phyloP scores from a whole-genome alignment of 2,329 filamentous ascomycete genomes.

The Aspergillus sp. region DNA sequence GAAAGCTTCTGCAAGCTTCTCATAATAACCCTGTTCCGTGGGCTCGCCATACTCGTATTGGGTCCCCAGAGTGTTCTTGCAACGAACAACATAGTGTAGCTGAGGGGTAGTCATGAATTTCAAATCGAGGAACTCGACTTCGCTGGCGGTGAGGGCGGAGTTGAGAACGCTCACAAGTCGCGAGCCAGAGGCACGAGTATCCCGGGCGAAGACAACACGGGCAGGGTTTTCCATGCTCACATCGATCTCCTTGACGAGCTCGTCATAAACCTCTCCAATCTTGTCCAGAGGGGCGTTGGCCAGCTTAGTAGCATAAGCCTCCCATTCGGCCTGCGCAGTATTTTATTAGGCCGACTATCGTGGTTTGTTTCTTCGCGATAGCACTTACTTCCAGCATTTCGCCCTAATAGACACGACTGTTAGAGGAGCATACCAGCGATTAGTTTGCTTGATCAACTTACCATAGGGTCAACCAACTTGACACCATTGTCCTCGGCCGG shows the following conservation, averaged over 20 bases:
- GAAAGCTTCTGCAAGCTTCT: slow-evolving; percentile 85
- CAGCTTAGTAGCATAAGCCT: slow-evolving; percentile 80
- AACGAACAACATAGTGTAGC: slow-evolving; percentile 92
- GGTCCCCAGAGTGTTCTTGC: slow-evolving; percentile 87
- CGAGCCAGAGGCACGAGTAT: slow-evolving; percentile 89
- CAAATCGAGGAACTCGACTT: slow-evolving; percentile 75
- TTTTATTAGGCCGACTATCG: not conserved
- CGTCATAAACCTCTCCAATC: slow-evolving; percentile 73
- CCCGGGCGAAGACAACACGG: slow-evolving; percentile 84
- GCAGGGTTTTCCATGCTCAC: slow-evolving; percentile 70
- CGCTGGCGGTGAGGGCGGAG: slow-evolving; percentile 74
- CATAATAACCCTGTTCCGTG: slow-evolving; percentile 90
- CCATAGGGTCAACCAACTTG: slow-evolving; percentile 94
- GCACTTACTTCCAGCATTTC: slow-evolving; percentile 84
- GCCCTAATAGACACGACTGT: slow-evolving; percentile 51
- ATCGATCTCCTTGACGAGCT: slow-evolving; percentile 72
- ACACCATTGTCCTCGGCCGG: slow-evolving; percentile 86
- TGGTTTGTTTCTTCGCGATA: not conserved
- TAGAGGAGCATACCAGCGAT: not conserved
- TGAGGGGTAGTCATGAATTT: slow-evolving; percentile 96
- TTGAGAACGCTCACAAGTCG: slow-evolving; percentile 76
- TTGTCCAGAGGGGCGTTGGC: slow-evolving; percentile 80
- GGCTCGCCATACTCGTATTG: slow-evolving; percentile 84
- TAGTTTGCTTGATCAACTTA: slow-evolving; percentile 29
- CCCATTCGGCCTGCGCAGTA: slow-evolving; percentile 70